Evolutionary conservation across 2,329 filamentous ascomycete genomes (phyloP).

Genomic region (Knufia petricola): DNA sequence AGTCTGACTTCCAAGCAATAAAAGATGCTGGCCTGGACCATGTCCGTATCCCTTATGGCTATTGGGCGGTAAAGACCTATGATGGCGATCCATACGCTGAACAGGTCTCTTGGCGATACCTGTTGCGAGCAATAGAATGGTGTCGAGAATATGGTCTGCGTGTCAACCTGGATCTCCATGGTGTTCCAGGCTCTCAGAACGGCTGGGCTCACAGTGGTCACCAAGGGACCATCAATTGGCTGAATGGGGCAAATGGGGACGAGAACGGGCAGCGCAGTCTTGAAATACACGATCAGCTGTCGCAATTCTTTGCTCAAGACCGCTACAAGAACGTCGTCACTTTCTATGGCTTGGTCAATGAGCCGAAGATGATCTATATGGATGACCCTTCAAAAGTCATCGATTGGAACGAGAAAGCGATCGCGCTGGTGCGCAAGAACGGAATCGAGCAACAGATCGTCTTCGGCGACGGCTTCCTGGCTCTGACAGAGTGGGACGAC

Average conservation of each 20-base stretch:
- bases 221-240: conserved; percentile 71
- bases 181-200: conserved; percentile 86
- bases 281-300: conserved; percentile 77
- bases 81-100: conserved; percentile 79
- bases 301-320: conserved; percentile 84
- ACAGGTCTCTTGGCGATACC: conserved; percentile 83
- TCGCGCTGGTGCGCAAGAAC: conserved; percentile 63
- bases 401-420: conserved; percentile 68
- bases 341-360: conserved; percentile 91
- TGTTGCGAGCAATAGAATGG: conserved; percentile 87
- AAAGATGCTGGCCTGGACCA: conserved; percentile 84
- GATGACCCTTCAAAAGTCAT: conserved; percentile 53
- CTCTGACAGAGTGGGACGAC: conserved; percentile 82
- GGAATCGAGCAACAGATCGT: conserved; percentile 64
- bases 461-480: conserved; percentile 92
- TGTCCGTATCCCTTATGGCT: conserved; percentile 88
- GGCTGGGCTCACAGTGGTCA: conserved; percentile 95
- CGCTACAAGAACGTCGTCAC: conserved; percentile 86
- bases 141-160: conserved; percentile 83
- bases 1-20: conserved; percentile 76
- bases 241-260: conserved; percentile 78
- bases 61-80: conserved; percentile 87
- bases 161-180: conserved; percentile 88
- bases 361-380: conserved; percentile 76
- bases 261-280: conserved; percentile 72